Base-by-base conservation (phyloP, 257 asterid genomes). In the Solanum chmielewskii region DNA sequence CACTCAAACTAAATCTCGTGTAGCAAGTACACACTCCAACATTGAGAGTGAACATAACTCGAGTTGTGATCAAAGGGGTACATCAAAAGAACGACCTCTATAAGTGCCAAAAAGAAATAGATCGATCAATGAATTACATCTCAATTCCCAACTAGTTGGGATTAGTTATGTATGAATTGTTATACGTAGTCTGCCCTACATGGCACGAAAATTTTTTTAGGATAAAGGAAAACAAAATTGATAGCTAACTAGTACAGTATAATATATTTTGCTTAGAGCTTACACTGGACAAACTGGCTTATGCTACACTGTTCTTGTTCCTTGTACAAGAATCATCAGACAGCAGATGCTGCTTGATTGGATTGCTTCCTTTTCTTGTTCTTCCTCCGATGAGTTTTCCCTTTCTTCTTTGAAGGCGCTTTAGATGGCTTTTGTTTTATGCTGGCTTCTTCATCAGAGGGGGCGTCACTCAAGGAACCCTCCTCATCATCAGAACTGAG, bases 401-500 rank as follows among this genome's bases (percentile, higher is more conserved):
- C 85, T 86, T 93, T 91, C 84, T 89, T 90, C 81, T 88, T 90
- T 64, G 89, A 78, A 66, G 64, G 74, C 84, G 87, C 84, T 11
- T 41, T 37, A 9, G 88, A 86, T 27, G 87, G 88, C 86, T 93
- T 91, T 62, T 86, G 87, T 70, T 89, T 92, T 85, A 88, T 92
- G 88, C 78, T 83, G 14, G 68, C 87, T 71, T 89, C 95, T 44
- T 89, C 99, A 23, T 20, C 90, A 18, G 92, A 91, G 14, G 78
- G 87, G 56, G 75, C 29, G 35, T 89, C 91, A 70, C 88, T 90
- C 20, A 84, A 11, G 11, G 88, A 90, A 86, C 86, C 86, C n/a
- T 91, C 94, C 2, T 92, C 98, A 12, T 95, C 98, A 59, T 96
- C 98, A 3, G 96, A 93, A 90, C 98, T 97, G 77, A 95, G 95